These are phyloP conservation scores for Prunella vulgaris DNA, from an alignment of 257 asterid genomes.

Conservation along the genomic window DNA sequence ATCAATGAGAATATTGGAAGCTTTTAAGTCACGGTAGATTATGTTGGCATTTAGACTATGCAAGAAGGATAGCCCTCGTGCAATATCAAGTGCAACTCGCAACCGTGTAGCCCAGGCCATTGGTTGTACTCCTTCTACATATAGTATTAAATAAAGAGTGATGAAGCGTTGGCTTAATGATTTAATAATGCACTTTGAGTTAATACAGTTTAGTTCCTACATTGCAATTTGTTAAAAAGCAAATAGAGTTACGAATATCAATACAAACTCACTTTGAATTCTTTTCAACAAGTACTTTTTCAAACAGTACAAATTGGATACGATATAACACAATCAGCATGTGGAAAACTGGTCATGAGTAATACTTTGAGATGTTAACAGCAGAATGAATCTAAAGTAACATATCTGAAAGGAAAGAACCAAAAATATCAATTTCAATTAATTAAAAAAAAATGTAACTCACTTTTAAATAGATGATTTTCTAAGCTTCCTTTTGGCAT, in stretches of 20 bases:
- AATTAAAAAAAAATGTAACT: neutral
- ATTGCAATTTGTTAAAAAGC: neutral
- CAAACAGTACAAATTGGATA: neutral
- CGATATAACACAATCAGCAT: neutral
- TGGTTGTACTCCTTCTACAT: slow-evolving; percentile 54
- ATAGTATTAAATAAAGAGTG: neutral
- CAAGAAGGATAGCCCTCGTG: slow-evolving; percentile 61
- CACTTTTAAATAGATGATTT: slow-evolving; percentile 9
- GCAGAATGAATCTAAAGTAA: neutral
- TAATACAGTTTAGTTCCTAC: neutral
- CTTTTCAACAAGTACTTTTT: neutral
- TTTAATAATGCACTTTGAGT: neutral
- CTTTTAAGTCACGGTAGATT: slow-evolving; percentile 66
- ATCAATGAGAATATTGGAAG: slow-evolving; percentile 59
- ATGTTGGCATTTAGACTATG: slow-evolving; percentile 59
- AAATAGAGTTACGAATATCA: neutral
- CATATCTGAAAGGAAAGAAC: neutral
- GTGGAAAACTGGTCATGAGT: neutral
- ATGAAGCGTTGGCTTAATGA: neutral
- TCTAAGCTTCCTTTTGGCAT: slow-evolving; percentile 15
- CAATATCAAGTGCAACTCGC: slow-evolving; percentile 59
- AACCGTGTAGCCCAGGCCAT: slow-evolving; percentile 62
- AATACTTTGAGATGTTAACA: neutral
- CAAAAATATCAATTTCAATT: neutral
- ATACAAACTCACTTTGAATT: neutral